Evolutionary conservation across 2,329 filamentous ascomycete genomes (phyloP), one percentile per base, ranked within the genome.

Genomic region (Xylariales sp.): DNA sequence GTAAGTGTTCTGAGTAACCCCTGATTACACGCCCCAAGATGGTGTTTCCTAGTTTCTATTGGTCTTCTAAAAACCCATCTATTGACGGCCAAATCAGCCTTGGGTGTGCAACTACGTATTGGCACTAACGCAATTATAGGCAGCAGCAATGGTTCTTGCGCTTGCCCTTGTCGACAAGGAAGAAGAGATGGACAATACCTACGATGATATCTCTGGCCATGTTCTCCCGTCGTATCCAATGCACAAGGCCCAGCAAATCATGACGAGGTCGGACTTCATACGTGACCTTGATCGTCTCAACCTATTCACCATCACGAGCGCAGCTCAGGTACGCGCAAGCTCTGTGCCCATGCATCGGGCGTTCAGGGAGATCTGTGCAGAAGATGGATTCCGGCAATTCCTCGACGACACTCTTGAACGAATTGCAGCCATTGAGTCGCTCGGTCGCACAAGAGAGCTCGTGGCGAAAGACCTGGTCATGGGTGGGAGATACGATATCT

Each of bases 191-290:
- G 72, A 78, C n/a, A 71, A 71, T 39, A 82, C 65, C 6, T 91
- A 88, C 57, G 76, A 89, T 59, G 65, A 73, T 0, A 68, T 81
- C 11, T 63, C 60, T 8, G 87, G 86, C 24, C 87, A 95, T 57
- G 71, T 88, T 21, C 74, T 97, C 4, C 89, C 93, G 0, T 78
- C 86, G 29, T 84, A 88, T 48, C 80, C 86, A 0, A 79, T 95
- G 42, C 88, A 95, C 59, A 76, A 84, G 51, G 88, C 89, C 0
- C 84, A 91, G 48, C 77, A 96, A 63, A 84, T 96, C 59, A 96
- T 96, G 91, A 97, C 93, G 11, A 78, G 93, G 40, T 84, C 88
- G 45, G 93, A 98, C 63, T 98, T 97, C 61, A 90, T 97, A 55
- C 82, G 93, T 51, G 76, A 82, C 46, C 90, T 97, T 58, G 93